phyloP scores from a whole-genome alignment of 768 basidiomycete genomes.

The Mycena capillaripes region DNA sequence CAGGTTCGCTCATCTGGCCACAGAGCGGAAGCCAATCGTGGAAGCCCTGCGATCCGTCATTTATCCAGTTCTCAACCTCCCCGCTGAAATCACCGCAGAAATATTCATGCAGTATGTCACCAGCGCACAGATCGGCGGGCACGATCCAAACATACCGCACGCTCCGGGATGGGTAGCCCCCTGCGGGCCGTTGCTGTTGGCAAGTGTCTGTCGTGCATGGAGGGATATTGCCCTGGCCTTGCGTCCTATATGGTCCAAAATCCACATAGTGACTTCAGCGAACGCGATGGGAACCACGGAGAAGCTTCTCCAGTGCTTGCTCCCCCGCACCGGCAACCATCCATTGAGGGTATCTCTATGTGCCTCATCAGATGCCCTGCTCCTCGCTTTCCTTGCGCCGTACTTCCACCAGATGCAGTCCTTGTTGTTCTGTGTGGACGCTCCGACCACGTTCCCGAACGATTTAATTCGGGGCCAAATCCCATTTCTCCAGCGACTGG shows the following conservation, averaged over 20 bases:
- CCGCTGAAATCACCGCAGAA: not conserved
- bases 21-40: not conserved
- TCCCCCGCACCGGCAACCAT: slow-evolving; percentile 9
- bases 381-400: not conserved
- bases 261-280: not conserved
- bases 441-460: not conserved
- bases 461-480: not conserved
- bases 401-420: not conserved
- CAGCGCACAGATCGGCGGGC: not conserved
- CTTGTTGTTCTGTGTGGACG: not conserved
- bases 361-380: not conserved
- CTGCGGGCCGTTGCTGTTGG: slow-evolving; percentile 9
- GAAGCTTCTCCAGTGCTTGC: not conserved
- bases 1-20: not conserved
- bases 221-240: not conserved
- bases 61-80: slow-evolving; percentile 3
- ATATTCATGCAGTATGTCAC: slow-evolving; percentile 7
- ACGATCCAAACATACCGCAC: not conserved
- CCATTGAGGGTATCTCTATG: not conserved
- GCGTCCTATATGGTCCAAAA: not conserved
- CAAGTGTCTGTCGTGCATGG: not conserved
- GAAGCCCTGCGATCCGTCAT: not conserved
- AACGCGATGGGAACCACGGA: not conserved
- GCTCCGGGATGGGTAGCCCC: not conserved
- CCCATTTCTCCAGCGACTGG: not conserved